Evolutionary conservation across 2,329 filamentous ascomycete species (phyloP).

Genomic region (Gyromitra esculenta): DNA sequence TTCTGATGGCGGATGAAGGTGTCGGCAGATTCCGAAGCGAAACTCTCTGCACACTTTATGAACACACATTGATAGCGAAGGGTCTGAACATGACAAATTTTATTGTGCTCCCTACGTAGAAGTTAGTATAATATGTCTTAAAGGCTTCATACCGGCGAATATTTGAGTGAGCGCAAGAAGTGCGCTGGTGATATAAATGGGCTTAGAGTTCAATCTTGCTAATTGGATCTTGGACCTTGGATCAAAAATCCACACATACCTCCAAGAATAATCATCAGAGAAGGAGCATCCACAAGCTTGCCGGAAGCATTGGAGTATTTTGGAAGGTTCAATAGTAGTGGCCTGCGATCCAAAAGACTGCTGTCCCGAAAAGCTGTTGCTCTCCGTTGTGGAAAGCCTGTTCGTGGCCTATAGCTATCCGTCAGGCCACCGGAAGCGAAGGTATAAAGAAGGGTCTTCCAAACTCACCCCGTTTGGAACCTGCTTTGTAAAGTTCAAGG

Average conservation of each 20-base stretch:
- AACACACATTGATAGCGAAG: constrained; percentile 43
- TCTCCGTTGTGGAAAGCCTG: neutral
- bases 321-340: neutral
- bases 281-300: constrained; percentile 36
- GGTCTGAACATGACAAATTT: constrained; percentile 14
- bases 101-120: constrained; percentile 35
- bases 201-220: neutral
- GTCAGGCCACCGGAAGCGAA: constrained; percentile 7
- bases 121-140: constrained; percentile 4
- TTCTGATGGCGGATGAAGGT: constrained; percentile 39
- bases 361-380: neutral
- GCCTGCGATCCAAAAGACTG: neutral
- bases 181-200: neutral
- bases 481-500: constrained; percentile 27
- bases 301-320: constrained; percentile 42
- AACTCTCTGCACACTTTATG: constrained; percentile 34
- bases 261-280: constrained; percentile 37
- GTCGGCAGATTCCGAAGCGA: constrained; percentile 13
- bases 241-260: constrained; percentile 22
- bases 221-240: neutral
- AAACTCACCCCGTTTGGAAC: constrained; percentile 15
- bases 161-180: neutral
- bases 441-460: too few relatives aligned
- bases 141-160: neutral
- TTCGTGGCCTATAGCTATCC: constrained; percentile 9